Conservation (phyloP, 2,329 filamentous ascomycete genomes). For the Knufia fluminis region DNA sequence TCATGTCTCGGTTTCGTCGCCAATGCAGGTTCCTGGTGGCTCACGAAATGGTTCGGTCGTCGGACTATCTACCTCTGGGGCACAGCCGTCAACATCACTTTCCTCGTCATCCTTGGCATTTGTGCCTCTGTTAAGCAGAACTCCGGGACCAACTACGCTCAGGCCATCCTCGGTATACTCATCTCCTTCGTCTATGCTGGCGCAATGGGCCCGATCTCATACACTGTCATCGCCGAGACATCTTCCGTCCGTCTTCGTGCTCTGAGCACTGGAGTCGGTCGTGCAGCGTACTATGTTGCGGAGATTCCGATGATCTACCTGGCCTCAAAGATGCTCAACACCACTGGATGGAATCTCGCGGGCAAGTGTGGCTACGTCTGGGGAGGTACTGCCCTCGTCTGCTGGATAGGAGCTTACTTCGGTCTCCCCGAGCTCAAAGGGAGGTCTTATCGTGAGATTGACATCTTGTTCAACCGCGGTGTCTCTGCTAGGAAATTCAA, state of each 20-base stretch:
- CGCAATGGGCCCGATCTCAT: constrained; percentile 29
- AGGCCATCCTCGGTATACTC: constrained; percentile 31
- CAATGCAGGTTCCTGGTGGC: constrained; percentile 29
- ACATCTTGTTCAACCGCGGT: constrained; percentile 38
- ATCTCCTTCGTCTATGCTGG: constrained; percentile 34
- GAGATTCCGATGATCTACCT: constrained; percentile 36
- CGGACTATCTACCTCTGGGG: constrained; percentile 26
- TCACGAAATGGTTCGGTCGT: constrained; percentile 31
- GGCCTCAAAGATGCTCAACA: constrained; percentile 33
- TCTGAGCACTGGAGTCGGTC: constrained; percentile 31
- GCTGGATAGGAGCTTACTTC: constrained; percentile 36
- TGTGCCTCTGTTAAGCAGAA: constrained; percentile 20
- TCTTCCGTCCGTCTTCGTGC: constrained; percentile 31
- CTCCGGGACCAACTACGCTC: constrained; percentile 30
- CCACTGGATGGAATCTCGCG: constrained; percentile 31
- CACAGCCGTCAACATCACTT: constrained; percentile 27
- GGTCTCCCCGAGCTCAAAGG: constrained; percentile 38
- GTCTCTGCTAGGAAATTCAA: constrained; percentile 38
- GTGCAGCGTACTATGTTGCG: constrained; percentile 33
- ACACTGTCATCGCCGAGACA: constrained; percentile 33
- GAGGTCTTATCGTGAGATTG: constrained; percentile 38
- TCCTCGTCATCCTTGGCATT: constrained; percentile 32
- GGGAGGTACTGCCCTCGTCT: constrained; percentile 30
- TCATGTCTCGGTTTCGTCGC: constrained; percentile 29
- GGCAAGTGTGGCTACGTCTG: constrained; percentile 37